Base-by-base conservation (phyloP, 805 yeast genomes). In the Jamesozyma piceae region DNA sequence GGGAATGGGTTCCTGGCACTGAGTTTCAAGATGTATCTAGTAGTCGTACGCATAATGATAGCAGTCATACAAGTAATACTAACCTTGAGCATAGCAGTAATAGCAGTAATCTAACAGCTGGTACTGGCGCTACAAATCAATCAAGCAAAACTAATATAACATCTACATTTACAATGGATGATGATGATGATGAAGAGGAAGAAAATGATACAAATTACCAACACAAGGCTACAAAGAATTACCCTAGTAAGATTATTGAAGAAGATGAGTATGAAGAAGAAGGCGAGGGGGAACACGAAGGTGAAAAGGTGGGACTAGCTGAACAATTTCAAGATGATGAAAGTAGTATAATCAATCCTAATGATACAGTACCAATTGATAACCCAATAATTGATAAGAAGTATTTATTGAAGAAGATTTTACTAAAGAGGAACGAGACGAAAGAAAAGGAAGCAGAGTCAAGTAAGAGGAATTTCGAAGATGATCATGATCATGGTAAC, bases 281-380 rank as follows among this genome's bases (percentile, higher is more conserved):
- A 19, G 18, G 39, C 22, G 38, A 40, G 21, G 37, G 19, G 3
- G 57, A 55, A 30, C n/a, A n/a, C n/a, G 35, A 37, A n/a, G 27
- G 5, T 4, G 18, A 42, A 18, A 35, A 40, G 21, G 37, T 19
- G 3, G 57, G 53, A 30, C 54, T 52, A 31, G 6, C 33, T 10
- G 40, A 37, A n/a, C 18, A 17, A 2, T 21, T 13, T 13, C 15
- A 13, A 19, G 39, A 37, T 19, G 27, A n/a, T 4, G 39, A 37
- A 14, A n/a, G 5, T 4, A 24, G 28, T 11, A 6, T 24, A 4
- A 38, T 31, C 34, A 41, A 14, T 30, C 37, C 26, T 3, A 55
- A 57, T 29, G 55, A 53, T 27, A 57, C 60, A 5, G 22, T 28
- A 11, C 54, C 60, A 6, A 33, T 55, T 18, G 55, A 56, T 28